Conservation (phyloP, 2,329 filamentous ascomycete genomes). For the Curvularia verruculosa region DNA sequence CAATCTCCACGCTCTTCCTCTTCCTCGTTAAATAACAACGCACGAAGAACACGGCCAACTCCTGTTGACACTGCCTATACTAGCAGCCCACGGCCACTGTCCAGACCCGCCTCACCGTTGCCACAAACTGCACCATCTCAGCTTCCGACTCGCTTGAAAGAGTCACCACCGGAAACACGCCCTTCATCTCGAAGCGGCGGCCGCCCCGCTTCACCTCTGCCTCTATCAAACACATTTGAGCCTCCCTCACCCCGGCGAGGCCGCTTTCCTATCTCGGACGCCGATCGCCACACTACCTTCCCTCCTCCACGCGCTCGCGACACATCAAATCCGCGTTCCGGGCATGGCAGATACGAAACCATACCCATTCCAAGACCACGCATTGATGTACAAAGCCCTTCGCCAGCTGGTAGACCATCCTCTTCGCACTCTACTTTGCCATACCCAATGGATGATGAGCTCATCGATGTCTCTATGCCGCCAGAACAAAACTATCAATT, state of each 20-base stretch:
- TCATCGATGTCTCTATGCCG: conserved; percentile 50
- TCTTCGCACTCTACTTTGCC: conserved; percentile 42
- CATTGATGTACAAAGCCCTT: conserved; percentile 44
- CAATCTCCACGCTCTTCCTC: conserved; percentile 44
- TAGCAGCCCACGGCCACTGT: conserved; percentile 25
- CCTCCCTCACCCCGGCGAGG: conserved; percentile 27
- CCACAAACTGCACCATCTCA: conserved; percentile 35
- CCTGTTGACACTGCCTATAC: conserved; percentile 27
- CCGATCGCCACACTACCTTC: conserved; percentile 43
- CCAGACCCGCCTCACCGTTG: conserved; percentile 39
- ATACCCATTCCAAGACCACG: conserved; percentile 39
- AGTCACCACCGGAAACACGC: conserved; percentile 34
- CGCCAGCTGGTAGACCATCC: conserved; percentile 34
- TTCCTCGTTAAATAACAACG: conserved; percentile 35
- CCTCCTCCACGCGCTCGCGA: conserved; percentile 32
- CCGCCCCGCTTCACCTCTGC: conserved; percentile 35
- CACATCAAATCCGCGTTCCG: conserved; percentile 35
- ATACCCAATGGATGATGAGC: conserved; percentile 55
- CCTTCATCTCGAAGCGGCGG: conserved; percentile 37
- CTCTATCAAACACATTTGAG: conserved; percentile 27
- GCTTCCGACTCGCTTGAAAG: conserved; percentile 30
- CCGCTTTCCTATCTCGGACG: conserved; percentile 28
- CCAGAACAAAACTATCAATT: conserved; percentile 52
- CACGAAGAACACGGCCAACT: conserved; percentile 23
- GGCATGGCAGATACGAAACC: conserved; percentile 38